These are phyloP conservation scores for Candida patagonica DNA, from an alignment of 805 yeast genomes.

Conservation along the genomic window DNA sequence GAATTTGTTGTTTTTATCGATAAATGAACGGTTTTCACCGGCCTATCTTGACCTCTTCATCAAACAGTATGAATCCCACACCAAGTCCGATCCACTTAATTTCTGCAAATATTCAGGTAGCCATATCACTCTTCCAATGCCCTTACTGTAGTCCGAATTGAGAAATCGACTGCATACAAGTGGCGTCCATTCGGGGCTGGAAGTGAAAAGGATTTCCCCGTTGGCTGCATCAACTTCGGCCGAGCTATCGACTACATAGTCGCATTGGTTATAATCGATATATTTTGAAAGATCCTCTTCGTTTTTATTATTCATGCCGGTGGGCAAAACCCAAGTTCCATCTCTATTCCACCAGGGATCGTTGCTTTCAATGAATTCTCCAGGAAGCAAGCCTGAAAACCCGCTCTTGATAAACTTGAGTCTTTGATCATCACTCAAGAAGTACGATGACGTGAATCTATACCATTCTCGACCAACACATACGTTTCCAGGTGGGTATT, in stretches of 20 bases:
- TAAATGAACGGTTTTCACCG: too few relatives aligned
- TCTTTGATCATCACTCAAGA: constrained; percentile 55
- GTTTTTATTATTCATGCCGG: constrained; percentile 69
- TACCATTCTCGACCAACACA: constrained; percentile 97
- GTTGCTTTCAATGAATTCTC: constrained; percentile 55
- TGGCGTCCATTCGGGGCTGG: constrained; percentile 16
- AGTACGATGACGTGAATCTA: constrained; percentile 81
- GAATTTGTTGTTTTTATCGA: too few relatives aligned
- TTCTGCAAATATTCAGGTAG: constrained; percentile 15
- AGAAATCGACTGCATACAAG: constrained; percentile 21
- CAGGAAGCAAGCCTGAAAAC: constrained; percentile 82
- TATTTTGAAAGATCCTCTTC: constrained; percentile 53
- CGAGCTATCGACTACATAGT: constrained; percentile 57
- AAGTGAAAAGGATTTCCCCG: constrained; percentile 33
- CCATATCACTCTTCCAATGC: constrained; percentile 22
- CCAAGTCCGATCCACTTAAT: constrained; percentile 12
- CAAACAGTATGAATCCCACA: constrained; percentile 23
- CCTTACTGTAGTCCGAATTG: constrained; percentile 18
- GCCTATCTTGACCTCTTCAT: constrained; percentile 10
- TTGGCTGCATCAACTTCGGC: constrained; percentile 36
- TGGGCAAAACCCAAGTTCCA: constrained; percentile 38
- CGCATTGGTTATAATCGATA: constrained; percentile 43
- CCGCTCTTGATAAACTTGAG: constrained; percentile 64
- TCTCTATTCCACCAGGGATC: constrained; percentile 20
- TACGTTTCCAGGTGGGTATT: constrained; percentile 37